Percentiles rank a stretch among this genome's conserved stretches.
Evolutionary conservation across 2,329 filamentous ascomycete species (phyloP).

Genomic region (Calonectria crousiana): DNA sequence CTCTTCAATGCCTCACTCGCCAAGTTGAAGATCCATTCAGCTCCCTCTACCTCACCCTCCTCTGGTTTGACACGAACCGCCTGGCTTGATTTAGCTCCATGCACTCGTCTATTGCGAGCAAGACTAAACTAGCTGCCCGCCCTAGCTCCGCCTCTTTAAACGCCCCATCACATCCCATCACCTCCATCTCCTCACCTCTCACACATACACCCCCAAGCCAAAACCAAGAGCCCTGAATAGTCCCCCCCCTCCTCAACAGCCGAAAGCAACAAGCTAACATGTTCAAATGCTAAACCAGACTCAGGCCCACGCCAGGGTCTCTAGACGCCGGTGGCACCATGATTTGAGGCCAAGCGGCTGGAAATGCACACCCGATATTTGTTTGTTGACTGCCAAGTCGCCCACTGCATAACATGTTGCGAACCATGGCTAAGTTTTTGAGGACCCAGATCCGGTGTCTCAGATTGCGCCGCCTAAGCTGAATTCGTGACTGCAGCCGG

Average conservation of each 20-base stretch:
- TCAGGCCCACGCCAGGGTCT: neutral
- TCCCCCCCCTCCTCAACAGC: neutral
- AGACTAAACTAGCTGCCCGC: conserved; percentile 13
- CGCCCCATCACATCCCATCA: conserved; percentile 12
- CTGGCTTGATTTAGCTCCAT: conserved; percentile 18
- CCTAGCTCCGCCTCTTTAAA: conserved; percentile 3
- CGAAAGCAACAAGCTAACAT: neutral
- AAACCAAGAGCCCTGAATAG: neutral
- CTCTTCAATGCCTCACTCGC: neutral
- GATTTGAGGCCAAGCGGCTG: conserved; percentile 5
- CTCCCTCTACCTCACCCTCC: neutral
- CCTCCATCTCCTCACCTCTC: neutral
- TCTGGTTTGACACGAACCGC: conserved; percentile 1
- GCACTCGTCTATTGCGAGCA: conserved; percentile 4
- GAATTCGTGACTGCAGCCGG: neutral
- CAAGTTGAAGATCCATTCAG: neutral
- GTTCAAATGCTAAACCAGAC: neutral
- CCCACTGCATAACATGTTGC: conserved; percentile 18
- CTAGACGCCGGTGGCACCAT: conserved; percentile 22
- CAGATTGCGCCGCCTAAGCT: conserved; percentile 6
- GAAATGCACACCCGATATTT: conserved; percentile 1
- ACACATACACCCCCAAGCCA: neutral
- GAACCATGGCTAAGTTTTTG: neutral
- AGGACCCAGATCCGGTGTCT: conserved; percentile 15
- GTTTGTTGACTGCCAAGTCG: conserved; percentile 1